A percentile compares a stretch with the other conserved stretches of the same genome.
Evolutionary conservation across 2,329 filamentous ascomycete genomes (phyloP).

Genomic region (Botrytis byssoidea): DNA sequence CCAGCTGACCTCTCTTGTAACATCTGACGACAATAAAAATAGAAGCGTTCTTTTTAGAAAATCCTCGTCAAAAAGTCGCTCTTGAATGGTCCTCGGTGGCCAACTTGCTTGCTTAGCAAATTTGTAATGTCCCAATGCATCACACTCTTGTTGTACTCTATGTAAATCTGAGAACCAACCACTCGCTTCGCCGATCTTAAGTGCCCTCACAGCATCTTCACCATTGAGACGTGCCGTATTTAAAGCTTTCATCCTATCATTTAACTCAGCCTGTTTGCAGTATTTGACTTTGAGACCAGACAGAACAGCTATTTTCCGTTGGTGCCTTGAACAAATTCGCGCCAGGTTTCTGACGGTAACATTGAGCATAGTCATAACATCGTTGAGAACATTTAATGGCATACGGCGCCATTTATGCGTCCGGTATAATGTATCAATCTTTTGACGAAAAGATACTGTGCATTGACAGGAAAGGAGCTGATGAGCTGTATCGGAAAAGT

Average conservation of each 20-base stretch:
- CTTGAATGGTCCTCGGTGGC: neutral
- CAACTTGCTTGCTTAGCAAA: neutral
- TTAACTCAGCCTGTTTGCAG: neutral
- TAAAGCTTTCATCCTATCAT: neutral
- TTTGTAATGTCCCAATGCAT: constrained; percentile 6
- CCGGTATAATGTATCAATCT: neutral
- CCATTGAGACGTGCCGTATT: neutral
- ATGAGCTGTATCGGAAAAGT: neutral
- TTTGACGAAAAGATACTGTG: neutral
- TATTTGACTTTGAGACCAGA: neutral
- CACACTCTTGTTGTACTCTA: neutral
- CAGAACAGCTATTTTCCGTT: neutral
- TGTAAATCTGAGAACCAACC: neutral
- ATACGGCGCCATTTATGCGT: neutral
- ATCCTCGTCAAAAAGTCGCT: neutral
- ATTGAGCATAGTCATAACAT: neutral
- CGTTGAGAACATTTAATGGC: neutral
- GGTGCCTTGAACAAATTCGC: neutral
- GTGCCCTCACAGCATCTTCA: neutral
- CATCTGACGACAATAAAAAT: neutral
- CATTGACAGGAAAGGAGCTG: neutral
- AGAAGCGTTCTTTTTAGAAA: neutral
- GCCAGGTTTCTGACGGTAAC: neutral
- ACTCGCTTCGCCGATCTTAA: neutral
- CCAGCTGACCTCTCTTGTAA: neutral